phyloP scores from a whole-genome alignment of 257 asterid species.

The Solanum dulcamara region DNA sequence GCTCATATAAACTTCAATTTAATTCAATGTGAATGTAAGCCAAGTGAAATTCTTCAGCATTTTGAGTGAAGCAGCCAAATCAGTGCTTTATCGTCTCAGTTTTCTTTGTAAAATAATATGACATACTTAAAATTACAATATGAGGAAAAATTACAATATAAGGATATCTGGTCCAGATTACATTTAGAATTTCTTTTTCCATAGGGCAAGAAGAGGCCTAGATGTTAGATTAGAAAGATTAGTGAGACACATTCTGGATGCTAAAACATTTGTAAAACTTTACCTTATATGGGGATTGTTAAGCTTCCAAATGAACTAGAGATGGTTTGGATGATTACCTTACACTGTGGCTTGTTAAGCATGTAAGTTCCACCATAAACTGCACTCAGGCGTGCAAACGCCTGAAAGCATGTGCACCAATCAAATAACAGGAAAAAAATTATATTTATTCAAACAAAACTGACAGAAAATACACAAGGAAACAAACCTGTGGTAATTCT shows the following conservation, averaged over 20 bases:
- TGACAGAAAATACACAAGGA: background rate
- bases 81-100: background rate
- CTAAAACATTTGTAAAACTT: background rate
- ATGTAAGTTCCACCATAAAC: slow-evolving; percentile 99
- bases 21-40: background rate
- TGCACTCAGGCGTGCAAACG: slow-evolving; percentile 97
- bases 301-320: background rate
- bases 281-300: background rate
- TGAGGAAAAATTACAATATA: background rate
- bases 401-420: slow-evolving; percentile 33
- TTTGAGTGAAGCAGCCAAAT: background rate
- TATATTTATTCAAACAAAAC: background rate
- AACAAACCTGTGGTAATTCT: slow-evolving; percentile 93
- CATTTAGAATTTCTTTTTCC: background rate
- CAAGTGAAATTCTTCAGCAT: background rate
- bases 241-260: background rate
- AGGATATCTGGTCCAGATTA: background rate
- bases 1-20: background rate
- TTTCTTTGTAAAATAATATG: background rate
- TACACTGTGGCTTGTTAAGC: slow-evolving; percentile 93
- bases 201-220: background rate
- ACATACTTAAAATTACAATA: background rate
- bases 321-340: slow-evolving; percentile 32
- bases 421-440: background rate
- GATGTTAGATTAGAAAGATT: background rate